Evolutionary conservation across 2,329 filamentous ascomycete genomes (phyloP).

Genomic region (Penicillium glabrum): DNA sequence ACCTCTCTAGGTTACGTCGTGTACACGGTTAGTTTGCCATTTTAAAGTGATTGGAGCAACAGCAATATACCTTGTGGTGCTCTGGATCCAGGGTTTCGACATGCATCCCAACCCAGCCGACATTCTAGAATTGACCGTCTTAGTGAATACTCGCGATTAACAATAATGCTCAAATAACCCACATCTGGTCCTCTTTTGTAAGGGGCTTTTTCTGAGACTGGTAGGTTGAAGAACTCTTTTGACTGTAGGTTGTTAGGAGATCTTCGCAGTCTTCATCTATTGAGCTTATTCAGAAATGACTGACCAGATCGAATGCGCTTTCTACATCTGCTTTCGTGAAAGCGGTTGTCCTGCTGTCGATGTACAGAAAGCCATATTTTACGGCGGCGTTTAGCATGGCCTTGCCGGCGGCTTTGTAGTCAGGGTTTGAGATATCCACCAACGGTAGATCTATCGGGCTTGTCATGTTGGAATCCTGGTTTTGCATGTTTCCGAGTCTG

Average conservation of each 20-base stretch:
- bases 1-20: neutral
- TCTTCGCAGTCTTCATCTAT: too few species aligned
- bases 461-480: neutral
- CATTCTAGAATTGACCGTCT: neutral
- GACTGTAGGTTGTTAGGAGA: neutral
- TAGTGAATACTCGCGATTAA: neutral
- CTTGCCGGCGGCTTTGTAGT: neutral
- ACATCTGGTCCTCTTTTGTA: conserved; percentile 1
- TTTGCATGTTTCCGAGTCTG: neutral
- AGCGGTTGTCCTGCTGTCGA: conserved; percentile 2
- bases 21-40: too few species aligned
- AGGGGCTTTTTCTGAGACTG: neutral
- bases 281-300: neutral
- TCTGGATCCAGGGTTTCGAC: conserved; percentile 8
- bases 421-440: conserved; percentile 3
- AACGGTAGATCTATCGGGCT: conserved; percentile 2
- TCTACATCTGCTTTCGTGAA: neutral
- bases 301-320: conserved; percentile 1
- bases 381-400: conserved; percentile 2
- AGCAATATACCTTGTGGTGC: conserved; percentile 3
- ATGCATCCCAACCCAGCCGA: conserved; percentile 8
- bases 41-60: neutral
- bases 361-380: conserved; percentile 6
- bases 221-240: conserved; percentile 1
- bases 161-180: neutral